phyloP scores from a whole-genome alignment of 139 green algal species.

The Chlorella sp. region DNA sequence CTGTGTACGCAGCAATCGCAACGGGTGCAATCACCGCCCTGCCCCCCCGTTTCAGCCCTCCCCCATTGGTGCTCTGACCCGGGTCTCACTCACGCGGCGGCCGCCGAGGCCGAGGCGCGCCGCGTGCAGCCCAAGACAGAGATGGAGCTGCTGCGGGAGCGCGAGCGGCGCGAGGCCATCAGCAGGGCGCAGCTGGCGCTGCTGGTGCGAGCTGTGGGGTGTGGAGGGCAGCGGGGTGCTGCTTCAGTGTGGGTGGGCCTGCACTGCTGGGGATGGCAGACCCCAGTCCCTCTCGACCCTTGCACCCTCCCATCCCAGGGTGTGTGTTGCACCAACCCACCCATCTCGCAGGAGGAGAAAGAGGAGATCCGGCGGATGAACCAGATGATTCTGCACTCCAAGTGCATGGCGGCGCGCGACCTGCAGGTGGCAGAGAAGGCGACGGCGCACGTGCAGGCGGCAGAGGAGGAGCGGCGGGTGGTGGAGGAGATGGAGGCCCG shows the following conservation, averaged over 20 bases:
- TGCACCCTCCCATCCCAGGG: no score
- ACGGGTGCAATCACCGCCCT: no score
- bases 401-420: constrained; percentile 31
- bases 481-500: constrained; percentile 28
- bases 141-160: constrained; percentile 26
- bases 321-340: not conserved
- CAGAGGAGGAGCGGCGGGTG: constrained; percentile 15
- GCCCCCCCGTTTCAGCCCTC: no score
- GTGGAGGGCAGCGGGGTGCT: not conserved
- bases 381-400: constrained; percentile 30
- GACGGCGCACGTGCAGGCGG: not conserved
- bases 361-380: constrained; percentile 33
- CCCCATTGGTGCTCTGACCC: no score
- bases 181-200: constrained; percentile 22
- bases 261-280: not conserved
- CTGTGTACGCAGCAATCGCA: no score
- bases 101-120: not conserved
- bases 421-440: constrained; percentile 22
- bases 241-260: not conserved
- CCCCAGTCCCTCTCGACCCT: not conserved
- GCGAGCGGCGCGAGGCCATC: constrained; percentile 5
- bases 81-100: no score
- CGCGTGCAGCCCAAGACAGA: constrained; percentile 2
- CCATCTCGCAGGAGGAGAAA: not conserved
- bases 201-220: not conserved